Evolutionary conservation across 106 monocot genomes (phyloP), one percentile per base, ranked within the genome.

Genomic region (Gastrodia elata): DNA sequence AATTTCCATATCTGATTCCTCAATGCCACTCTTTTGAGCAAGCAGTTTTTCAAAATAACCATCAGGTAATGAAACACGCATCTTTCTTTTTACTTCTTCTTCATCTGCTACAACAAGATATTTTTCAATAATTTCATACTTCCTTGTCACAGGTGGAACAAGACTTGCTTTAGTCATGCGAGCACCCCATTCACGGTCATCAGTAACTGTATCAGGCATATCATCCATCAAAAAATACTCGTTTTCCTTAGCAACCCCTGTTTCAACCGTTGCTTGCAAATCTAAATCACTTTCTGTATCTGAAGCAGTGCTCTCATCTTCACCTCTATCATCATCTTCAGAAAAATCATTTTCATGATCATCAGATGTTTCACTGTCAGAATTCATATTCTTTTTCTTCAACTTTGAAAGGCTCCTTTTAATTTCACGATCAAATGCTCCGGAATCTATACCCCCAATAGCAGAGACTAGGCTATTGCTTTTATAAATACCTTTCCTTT

Each of bases 141-240:
- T 99, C 55, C 98, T 79, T 14, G 98, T 94, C 69, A 99, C 79
- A 25, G 98, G 98, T 38, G 98, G 98, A 68, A 91, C 98, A 75
- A 99, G 87, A 74, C 98, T 89, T 44, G 87, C 93, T 87, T 99
- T 99, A 74, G 98, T 99, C 98, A 99, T 99, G 41, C 98, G 93
- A 57, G 98, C 98, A 77, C 98, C 98, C 98, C 93, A 99, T 82
- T 89, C 93, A 80, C 93, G 86, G 38, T 99, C 98, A 72, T 93
- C 93, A 40, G 71, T 59, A 46, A 79, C 68, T 33, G 77, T 80
- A 68, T 96, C 92, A 20, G 81, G 33, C 20, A 85, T 39, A 6
- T 96, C 96, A 44, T 86, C 85, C 46, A 82, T 77, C 56, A 85
- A 79, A 0, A 81, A 76, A 71, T 78, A 80, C 13, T 55, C 83